phyloP scores from a whole-genome alignment of 2,329 filamentous ascomycete species.

The Harringtonia aguacate region DNA sequence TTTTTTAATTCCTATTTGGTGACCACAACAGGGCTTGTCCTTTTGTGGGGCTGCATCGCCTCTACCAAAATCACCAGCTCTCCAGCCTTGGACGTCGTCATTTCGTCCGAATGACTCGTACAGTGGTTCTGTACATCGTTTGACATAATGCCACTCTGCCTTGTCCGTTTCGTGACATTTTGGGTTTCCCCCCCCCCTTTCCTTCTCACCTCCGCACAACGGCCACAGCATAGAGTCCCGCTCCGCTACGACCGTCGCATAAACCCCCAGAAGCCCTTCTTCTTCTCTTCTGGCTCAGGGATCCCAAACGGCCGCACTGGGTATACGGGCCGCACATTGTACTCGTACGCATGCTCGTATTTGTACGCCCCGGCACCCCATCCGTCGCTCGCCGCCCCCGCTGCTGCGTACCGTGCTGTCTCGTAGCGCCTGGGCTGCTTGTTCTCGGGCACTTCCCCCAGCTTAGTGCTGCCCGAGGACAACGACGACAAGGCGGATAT shows the following conservation, averaged over 20 bases:
- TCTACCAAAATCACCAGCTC: too few species aligned
- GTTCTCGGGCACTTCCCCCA: constrained; percentile 22
- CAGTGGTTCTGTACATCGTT: too few species aligned
- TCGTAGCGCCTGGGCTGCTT: constrained; percentile 13
- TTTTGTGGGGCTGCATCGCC: constrained; percentile 1
- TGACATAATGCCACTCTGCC: too few species aligned
- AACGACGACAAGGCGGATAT: constrained; percentile 20
- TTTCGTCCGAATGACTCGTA: too few species aligned
- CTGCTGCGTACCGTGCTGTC: too few species aligned
- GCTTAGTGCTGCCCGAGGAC: constrained; percentile 22
- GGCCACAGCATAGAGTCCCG: not conserved
- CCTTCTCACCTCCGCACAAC: too few species aligned
- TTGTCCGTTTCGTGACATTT: too few species aligned
- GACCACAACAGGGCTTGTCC: constrained; percentile 1
- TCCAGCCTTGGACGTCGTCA: too few species aligned
- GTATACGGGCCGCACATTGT: constrained; percentile 20
- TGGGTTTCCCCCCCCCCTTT: too few species aligned
- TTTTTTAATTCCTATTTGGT: constrained; percentile 3
- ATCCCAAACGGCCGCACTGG: constrained; percentile 19
- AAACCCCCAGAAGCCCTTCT: constrained; percentile 18
- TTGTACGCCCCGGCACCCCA: not conserved
- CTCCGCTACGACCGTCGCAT: constrained; percentile 12
- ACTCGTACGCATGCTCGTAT: constrained; percentile 7
- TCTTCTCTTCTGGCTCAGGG: constrained; percentile 10
- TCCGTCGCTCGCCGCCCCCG: too few species aligned